phyloP scores from a whole-genome alignment of 2,329 filamentous ascomycete genomes.

The Fusarium oxysporum region DNA sequence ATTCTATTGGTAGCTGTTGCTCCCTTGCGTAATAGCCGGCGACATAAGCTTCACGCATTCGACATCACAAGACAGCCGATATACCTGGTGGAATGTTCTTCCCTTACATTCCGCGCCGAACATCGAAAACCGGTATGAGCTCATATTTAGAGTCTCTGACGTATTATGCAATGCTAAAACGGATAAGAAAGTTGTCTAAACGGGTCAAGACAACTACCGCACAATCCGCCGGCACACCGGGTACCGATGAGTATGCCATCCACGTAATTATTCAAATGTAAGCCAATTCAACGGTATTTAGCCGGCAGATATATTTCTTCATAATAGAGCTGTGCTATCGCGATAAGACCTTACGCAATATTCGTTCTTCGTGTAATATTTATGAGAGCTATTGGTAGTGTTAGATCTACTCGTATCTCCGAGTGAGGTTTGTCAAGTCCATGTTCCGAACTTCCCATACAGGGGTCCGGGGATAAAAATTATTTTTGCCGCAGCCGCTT shows the following conservation, averaged over 20 bases:
- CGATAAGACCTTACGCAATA: fast-evolving
- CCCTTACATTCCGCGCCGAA: fast-evolving
- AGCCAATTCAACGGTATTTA: fast-evolving
- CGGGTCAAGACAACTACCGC: not conserved
- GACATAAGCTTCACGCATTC: not conserved
- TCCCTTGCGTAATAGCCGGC: fast-evolving
- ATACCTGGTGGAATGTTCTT: not conserved
- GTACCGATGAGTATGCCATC: not conserved
- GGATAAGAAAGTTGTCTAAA: too few relatives aligned
- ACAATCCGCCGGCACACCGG: not conserved
- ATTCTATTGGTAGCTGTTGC: not conserved
- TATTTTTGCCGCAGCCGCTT: not conserved
- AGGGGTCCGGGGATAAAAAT: not conserved
- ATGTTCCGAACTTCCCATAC: not conserved
- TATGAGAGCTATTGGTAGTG: not conserved
- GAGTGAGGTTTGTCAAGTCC: not conserved
- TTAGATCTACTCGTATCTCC: not conserved
- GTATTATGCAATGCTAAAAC: too few relatives aligned
- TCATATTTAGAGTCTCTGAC: not conserved
- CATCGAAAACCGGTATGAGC: fast-evolving
- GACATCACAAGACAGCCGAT: fast-evolving
- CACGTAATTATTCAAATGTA: fast-evolving
- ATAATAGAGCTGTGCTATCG: not conserved
- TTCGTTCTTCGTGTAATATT: fast-evolving
- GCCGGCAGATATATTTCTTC: not conserved